These are phyloP conservation scores for Mycena pura DNA, from an alignment of 768 basidiomycete species.

Conservation along the genomic window DNA sequence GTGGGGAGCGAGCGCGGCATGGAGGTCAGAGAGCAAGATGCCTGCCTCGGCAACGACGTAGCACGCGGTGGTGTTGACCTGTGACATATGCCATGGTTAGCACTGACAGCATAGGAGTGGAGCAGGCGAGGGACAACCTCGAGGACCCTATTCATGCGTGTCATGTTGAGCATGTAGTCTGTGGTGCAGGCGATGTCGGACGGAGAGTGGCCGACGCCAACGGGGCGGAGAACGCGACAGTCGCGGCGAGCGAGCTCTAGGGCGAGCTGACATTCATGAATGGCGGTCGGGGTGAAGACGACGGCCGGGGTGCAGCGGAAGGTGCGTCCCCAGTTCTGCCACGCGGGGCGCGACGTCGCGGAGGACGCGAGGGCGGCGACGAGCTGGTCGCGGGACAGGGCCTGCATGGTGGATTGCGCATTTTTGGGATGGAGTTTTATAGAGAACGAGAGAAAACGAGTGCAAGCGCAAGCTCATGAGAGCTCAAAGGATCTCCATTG, in stretches of 20 bases:
- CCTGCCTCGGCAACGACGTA: constrained; percentile 80
- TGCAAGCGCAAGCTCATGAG: no score
- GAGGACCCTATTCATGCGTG: constrained; percentile 56
- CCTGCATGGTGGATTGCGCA: not conserved
- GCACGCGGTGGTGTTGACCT: constrained; percentile 75
- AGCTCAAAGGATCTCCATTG: no score
- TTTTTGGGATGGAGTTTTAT: not conserved
- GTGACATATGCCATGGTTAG: no score
- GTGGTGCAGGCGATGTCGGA: constrained; percentile 92
- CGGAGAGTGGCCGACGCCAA: constrained; percentile 92
- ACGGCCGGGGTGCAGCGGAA: constrained; percentile 72
- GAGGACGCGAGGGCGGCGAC: constrained; percentile 62
- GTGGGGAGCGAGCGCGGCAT: constrained; percentile 66
- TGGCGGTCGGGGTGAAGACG: constrained; percentile 78
- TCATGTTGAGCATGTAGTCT: constrained; percentile 85
- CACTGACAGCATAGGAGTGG: no score
- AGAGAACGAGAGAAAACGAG: no score
- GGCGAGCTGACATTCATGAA: constrained; percentile 72
- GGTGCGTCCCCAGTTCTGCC: constrained; percentile 85
- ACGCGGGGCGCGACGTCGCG: constrained; percentile 50
- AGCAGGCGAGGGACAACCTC: not conserved
- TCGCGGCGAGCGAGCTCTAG: constrained; percentile 84
- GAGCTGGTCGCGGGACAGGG: constrained; percentile 53
- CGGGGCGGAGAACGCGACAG: constrained; percentile 74
- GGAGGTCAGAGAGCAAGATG: constrained; percentile 78